Evolutionary conservation across 225 moss, liverwort and hornwort genomes (phyloP).

Genomic region (Pseudoscleropodium purum): DNA sequence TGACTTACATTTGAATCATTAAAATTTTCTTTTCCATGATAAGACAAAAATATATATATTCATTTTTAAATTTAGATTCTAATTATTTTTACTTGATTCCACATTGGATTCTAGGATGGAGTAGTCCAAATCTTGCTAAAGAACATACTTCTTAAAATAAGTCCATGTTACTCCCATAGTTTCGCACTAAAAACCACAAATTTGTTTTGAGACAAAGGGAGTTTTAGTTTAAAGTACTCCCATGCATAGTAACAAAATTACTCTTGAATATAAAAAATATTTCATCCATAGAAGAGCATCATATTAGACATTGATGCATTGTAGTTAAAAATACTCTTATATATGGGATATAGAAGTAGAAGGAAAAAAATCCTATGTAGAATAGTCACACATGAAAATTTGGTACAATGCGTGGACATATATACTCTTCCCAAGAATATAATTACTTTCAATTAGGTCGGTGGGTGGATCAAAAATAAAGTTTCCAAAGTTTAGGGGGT

Average conservation of each 20-base stretch:
- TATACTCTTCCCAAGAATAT: fast-evolving
- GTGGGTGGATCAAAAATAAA: background rate
- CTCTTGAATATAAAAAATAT: background rate
- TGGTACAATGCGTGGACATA: background rate
- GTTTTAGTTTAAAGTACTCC: background rate
- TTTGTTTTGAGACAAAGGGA: no score
- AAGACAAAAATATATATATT: background rate
- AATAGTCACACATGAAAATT: background rate
- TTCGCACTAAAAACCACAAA: no score
- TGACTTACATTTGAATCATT: background rate
- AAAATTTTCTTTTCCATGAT: background rate
- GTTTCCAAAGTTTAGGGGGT: fast-evolving
- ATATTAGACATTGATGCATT: background rate
- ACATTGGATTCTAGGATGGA: background rate
- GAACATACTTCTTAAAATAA: no score
- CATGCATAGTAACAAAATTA: background rate
- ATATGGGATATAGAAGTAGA: background rate
- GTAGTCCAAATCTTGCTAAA: background rate
- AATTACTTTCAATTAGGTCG: background rate
- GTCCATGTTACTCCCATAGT: no score
- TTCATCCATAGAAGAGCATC: background rate
- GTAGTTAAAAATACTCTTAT: fast-evolving
- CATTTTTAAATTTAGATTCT: background rate
- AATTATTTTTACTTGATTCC: background rate
- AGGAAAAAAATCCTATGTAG: background rate